These are phyloP conservation scores for Passalora sequoiae DNA, from an alignment of 2,329 filamentous ascomycete species.

Conservation along the genomic window DNA sequence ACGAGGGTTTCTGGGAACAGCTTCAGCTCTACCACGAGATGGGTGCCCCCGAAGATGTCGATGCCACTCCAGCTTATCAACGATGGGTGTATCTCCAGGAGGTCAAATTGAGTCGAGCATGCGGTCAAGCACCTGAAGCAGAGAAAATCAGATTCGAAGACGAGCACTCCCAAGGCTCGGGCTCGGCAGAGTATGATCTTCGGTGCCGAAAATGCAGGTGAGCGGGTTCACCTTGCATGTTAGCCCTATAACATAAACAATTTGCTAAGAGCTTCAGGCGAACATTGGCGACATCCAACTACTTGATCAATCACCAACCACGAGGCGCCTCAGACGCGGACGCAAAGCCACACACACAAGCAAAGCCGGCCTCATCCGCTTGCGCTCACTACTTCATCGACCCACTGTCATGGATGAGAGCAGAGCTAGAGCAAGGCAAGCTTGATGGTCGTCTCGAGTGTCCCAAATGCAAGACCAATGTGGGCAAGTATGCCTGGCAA, in stretches of 20 bases:
- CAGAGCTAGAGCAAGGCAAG: slow-evolving; percentile 73
- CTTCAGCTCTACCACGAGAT: slow-evolving; percentile 82
- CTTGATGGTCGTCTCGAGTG: slow-evolving; percentile 82
- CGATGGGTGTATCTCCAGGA: slow-evolving; percentile 66
- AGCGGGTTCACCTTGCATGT: slow-evolving; percentile 25
- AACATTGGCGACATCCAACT: slow-evolving; percentile 59
- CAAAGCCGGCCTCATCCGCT: slow-evolving; percentile 36
- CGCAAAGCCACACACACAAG: slow-evolving; percentile 9
- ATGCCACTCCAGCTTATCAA: slow-evolving; percentile 71
- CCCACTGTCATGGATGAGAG: slow-evolving; percentile 90
- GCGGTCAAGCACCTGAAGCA: slow-evolving; percentile 71
- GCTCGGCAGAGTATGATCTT: slow-evolving; percentile 54
- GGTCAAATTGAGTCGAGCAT: slow-evolving; percentile 62
- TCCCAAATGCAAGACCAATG: slow-evolving; percentile 75
- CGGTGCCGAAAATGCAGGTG: slow-evolving; percentile 88
- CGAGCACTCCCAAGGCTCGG: slow-evolving; percentile 44
- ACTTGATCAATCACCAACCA: slow-evolving; percentile 59
- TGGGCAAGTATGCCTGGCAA: slow-evolving; percentile 95
- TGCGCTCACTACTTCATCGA: slow-evolving; percentile 91
- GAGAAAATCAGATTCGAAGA: slow-evolving; percentile 78
- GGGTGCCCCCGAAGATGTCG: slow-evolving; percentile 67
- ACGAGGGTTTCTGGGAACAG: slow-evolving; percentile 85
- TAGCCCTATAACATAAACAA: too few relatives aligned
- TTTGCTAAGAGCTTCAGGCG: slow-evolving; percentile 41
- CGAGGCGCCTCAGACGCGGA: slow-evolving; percentile 9